Evolutionary conservation across 306 rosid species (phyloP).

Genomic region (Citrullus mucosospermus): DNA sequence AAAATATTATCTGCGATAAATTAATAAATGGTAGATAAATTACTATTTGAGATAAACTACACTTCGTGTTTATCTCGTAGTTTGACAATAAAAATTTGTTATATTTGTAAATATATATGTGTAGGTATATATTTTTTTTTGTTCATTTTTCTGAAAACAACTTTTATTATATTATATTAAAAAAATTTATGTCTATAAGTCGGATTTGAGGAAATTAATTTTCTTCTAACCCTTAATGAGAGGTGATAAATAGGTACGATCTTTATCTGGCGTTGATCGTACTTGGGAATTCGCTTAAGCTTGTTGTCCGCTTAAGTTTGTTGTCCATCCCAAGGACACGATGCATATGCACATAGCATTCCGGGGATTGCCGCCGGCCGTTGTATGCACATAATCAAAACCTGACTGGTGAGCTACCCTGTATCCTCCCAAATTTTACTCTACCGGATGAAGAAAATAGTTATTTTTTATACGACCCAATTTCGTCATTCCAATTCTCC

Average conservation of each 20-base stretch:
- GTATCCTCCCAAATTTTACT: background rate
- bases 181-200: background rate
- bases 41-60: no score
- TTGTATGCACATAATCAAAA: background rate
- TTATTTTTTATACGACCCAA: background rate
- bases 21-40: no score
- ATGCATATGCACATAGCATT: no score
- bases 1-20: no score
- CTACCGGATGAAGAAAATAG: background rate
- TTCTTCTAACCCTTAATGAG: background rate
- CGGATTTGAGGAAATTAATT: background rate
- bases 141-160: no score
- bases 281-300: background rate
- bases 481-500: background rate
- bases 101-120: no score
- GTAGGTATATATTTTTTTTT: no score
- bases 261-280: background rate
- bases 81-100: no score
- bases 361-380: no score
- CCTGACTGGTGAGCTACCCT: background rate
- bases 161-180: no score
- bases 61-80: no score
- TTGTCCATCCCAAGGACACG: background rate
- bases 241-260: background rate
- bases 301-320: background rate